phyloP scores from a whole-genome alignment of 1,139 yeast species.

The Kodamaea ohmeri region DNA sequence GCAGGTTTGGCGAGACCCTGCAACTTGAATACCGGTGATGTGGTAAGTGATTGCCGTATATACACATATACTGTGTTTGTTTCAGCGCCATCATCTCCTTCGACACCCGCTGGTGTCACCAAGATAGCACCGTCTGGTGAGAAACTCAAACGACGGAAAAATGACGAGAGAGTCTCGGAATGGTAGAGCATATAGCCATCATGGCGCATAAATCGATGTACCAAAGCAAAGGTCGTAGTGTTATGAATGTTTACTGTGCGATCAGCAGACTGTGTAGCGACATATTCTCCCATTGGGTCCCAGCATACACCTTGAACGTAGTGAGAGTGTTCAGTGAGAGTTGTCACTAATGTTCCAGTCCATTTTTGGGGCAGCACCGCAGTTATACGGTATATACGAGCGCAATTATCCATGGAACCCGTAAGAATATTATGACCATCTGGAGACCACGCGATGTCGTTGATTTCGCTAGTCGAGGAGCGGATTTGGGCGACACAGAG shows the following conservation, averaged over 20 bases:
- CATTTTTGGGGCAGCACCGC: slow-evolving; percentile 12
- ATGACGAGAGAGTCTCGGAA: slow-evolving; percentile 83
- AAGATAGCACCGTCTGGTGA: slow-evolving; percentile 87
- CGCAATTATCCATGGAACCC: slow-evolving; percentile 87
- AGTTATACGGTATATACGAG: slow-evolving; percentile 60
- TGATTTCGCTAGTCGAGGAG: slow-evolving; percentile 70
- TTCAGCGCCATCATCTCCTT: slow-evolving; percentile 13
- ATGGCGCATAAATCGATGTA: slow-evolving; percentile 23
- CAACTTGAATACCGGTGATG: slow-evolving; percentile 70
- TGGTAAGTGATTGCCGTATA: slow-evolving; percentile 63
- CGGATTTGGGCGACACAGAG: slow-evolving; percentile 52
- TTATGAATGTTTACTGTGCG: slow-evolving; percentile 67
- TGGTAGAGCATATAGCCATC: slow-evolving; percentile 57
- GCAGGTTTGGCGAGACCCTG: slow-evolving; percentile 86
- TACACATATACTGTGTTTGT: slow-evolving; percentile 73
- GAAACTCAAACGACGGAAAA: slow-evolving; percentile 79
- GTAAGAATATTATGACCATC: slow-evolving; percentile 70
- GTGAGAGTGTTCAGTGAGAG: slow-evolving; percentile 73
- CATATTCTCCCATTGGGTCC: slow-evolving; percentile 79
- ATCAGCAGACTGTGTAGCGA: slow-evolving; percentile 91
- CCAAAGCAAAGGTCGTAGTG: slow-evolving; percentile 7
- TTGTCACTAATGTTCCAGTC: slow-evolving; percentile 58
- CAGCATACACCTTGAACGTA: slow-evolving; percentile 94
- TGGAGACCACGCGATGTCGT: slow-evolving; percentile 92
- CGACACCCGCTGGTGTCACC: slow-evolving; percentile 74